Base-by-base conservation (phyloP, 2,329 filamentous ascomycete species). In the Falciphora oryzae region DNA sequence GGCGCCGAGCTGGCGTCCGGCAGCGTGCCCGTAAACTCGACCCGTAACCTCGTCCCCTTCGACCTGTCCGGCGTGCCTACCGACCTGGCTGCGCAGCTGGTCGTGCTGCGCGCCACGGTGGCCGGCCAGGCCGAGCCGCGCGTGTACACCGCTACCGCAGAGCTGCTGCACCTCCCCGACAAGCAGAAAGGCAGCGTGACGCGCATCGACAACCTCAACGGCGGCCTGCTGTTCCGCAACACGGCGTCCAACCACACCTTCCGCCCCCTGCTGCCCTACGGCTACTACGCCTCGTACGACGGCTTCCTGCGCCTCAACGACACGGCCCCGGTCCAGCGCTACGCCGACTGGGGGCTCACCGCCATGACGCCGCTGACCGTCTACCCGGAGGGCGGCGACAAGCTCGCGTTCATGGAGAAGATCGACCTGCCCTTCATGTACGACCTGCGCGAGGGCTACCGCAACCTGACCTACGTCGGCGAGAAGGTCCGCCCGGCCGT, bases 201-300 rank as follows among this genome's bases (percentile, higher is more conserved):
- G 3, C 78, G 77, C 67, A 73, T 83, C 18, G 81, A 83, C 67
- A 75, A 81, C 65, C 67, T 81, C 13, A 73, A 76, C 38, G 79
- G 81, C 25, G 78, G 78, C 0, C 67, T 83, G 22, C 71, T 76
- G 22, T 77, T 76, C 68, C 74, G 72, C 61, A 80, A 75, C 63
- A 66, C 70, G 11, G 71, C 70, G 8, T 77, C 78, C 1, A 71
- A 65, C 11, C 69, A 72, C 57, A 68, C 61, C 25, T 81, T 80
- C 69, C 68, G 71, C 38, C 79, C 79, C 0, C 69, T 81, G 60
- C 68, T 83, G 32, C 77, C 80, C 18, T 82, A 78, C 66, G 80
- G 77, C 6, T 80, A 77, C 65, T 81, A 78, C 66, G 74, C 78
- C 1, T 70, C 74, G 1, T 80, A 79, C 65, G 78, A 80, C 65